Evolutionary conservation across 257 asterid species (phyloP).

Genomic region (Solanum virginianum): DNA sequence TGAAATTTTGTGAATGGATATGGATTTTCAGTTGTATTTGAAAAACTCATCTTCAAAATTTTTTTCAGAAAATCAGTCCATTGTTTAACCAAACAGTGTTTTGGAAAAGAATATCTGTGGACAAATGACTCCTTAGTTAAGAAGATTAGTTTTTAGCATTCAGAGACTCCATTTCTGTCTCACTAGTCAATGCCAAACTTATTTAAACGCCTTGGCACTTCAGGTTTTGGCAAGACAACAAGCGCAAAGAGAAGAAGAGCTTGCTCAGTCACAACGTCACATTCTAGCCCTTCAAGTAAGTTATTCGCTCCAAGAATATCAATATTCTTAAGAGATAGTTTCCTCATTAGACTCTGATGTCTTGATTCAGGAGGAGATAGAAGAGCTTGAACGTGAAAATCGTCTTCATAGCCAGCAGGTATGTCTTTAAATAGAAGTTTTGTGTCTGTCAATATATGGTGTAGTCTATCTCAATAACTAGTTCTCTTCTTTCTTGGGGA

Average conservation of each 20-base stretch:
- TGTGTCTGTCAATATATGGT: background rate
- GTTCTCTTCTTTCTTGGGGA: background rate
- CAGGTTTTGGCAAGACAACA: constrained; percentile 99
- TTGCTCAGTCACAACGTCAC: constrained; percentile 90
- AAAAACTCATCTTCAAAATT: background rate
- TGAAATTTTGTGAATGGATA: background rate
- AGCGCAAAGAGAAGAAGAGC: constrained; percentile 99
- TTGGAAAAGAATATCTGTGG: background rate
- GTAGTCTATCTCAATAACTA: background rate
- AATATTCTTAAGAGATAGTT: background rate
- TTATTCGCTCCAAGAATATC: constrained; percentile 3
- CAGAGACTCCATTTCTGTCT: background rate
- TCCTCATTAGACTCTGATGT: constrained; percentile 4
- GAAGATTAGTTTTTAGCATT: background rate
- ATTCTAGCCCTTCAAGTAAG: constrained; percentile 93
- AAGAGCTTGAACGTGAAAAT: constrained; percentile 97
- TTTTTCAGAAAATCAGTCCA: background rate
- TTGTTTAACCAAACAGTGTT: background rate
- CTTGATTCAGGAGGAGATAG: constrained; percentile 79
- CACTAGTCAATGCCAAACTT: background rate
- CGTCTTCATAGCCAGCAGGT: constrained; percentile 98
- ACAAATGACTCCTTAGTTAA: background rate
- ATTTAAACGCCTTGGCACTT: constrained; percentile 11
- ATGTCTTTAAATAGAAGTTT: background rate
- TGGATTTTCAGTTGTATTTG: background rate